These are phyloP conservation scores for Glomus cerebriforme DNA, from an alignment of 192 early-diverging fungal species.

Conservation along the genomic window DNA sequence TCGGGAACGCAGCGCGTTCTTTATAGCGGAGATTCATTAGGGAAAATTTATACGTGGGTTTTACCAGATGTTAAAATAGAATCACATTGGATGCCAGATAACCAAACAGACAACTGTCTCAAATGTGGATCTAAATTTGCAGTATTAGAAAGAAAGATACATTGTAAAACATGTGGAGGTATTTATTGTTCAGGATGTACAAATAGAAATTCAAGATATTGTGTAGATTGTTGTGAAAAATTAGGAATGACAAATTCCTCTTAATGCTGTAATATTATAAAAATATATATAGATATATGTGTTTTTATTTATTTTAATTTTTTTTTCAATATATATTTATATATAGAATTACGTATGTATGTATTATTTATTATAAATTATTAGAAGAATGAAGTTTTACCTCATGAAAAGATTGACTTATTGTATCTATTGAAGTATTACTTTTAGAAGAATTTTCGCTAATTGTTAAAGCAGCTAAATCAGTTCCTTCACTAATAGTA, in stretches of 20 bases:
- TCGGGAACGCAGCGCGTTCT: slow-evolving; percentile 42
- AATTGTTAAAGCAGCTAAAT: not conserved
- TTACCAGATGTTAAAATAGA: slow-evolving; percentile 54
- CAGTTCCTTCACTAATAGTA: not conserved
- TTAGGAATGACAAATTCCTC: not conserved
- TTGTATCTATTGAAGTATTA: not conserved
- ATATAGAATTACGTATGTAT: no score
- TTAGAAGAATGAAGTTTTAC: not conserved
- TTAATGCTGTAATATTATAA: slow-evolving; percentile 8
- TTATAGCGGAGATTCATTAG: slow-evolving; percentile 53
- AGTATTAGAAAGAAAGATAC: slow-evolving; percentile 53
- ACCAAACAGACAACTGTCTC: slow-evolving; percentile 49
- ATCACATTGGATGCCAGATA: slow-evolving; percentile 52
- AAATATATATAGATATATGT: no score
- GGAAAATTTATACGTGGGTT: slow-evolving; percentile 51
- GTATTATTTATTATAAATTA: not conserved
- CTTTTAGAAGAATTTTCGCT: not conserved
- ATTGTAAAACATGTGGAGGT: slow-evolving; percentile 59
- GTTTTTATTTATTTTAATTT: no score
- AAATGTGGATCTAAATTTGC: slow-evolving; percentile 56
- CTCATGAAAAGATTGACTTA: not conserved
- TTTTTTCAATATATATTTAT: no score
- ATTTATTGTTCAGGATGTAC: slow-evolving; percentile 49
- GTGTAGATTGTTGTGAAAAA: slow-evolving; percentile 26
- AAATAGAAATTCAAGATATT: slow-evolving; percentile 28